Evolutionary conservation across 1,284 basidiomycete species (phyloP), one percentile per base, ranked within the genome.

Genomic region (Pterulicium gracile): DNA sequence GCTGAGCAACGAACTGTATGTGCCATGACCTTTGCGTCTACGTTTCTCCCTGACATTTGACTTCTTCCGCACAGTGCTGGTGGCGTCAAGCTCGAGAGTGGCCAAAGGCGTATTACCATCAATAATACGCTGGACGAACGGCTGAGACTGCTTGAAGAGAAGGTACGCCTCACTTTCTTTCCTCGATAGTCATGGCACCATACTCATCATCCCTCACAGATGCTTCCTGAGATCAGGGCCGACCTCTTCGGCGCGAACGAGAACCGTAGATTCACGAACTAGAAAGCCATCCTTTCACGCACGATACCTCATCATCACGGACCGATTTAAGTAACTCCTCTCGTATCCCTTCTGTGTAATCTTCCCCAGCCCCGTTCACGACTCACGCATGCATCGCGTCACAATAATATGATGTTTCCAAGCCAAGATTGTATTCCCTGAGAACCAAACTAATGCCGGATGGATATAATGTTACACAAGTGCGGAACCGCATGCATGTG

Each of bases 91-190:
- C 75, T 95, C 19, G 63, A 76, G 20, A 86, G 78, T 47, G 83
- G 84, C 35, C 72, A 70, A 12, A 73, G 75, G 40, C 78, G 88
- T 44, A 96, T 96, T 61, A 85, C 79, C 24, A 73, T 97, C 19
- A 87, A 96, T 63, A 96, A 97, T 61, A 93, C 92, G 0, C 70
- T 97, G 45, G 89, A 91, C 54, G 91, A 94, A 60, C 78, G 93
- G 43, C 65, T 97, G 58, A 74, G 81, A 55, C 65, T 96, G 52
- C 68, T 96, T 39, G 91, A 96, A 65, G 88, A 94, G 59, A 78
- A 85, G 67, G 91, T 91, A 54, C 48, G 77, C 66, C 10, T n/a
- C 36, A 48, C 18, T n/a, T 48, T 22, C 13, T 23, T 34, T 45
- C 20, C 42, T 19, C 44, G 3, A 34, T 22, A 15, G 41, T 20